Evolutionary conservation across 2,329 filamentous ascomycete genomes (phyloP).

Genomic region (Hypoxylon sp.): DNA sequence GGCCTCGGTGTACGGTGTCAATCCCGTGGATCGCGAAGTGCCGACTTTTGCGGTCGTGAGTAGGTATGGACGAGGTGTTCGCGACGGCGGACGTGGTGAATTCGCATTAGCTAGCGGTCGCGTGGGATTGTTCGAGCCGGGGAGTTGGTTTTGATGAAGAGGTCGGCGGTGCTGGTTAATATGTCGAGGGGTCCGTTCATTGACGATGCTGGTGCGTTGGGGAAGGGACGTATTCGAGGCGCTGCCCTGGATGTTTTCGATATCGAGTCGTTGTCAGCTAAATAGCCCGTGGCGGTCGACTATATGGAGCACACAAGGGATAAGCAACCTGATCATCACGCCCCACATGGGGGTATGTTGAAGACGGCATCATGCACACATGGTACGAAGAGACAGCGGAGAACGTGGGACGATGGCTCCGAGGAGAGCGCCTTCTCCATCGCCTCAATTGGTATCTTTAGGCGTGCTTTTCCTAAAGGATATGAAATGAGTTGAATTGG

Average conservation of each 20-base stretch:
- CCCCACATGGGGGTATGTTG: slow-evolving; percentile 84
- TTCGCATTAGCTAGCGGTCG: slow-evolving; percentile 75
- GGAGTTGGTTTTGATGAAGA: slow-evolving; percentile 75
- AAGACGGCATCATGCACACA: slow-evolving; percentile 72
- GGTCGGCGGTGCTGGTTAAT: slow-evolving; percentile 75
- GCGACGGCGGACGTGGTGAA: slow-evolving; percentile 74
- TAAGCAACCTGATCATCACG: slow-evolving; percentile 73
- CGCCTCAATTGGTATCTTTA: slow-evolving; percentile 28
- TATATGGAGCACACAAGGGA: slow-evolving; percentile 73
- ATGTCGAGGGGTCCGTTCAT: slow-evolving; percentile 79
- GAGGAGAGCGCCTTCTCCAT: slow-evolving; percentile 36
- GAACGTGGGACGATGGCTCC: slow-evolving; percentile 70
- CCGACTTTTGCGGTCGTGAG: slow-evolving; percentile 69
- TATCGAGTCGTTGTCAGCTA: slow-evolving; percentile 75
- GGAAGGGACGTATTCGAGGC: slow-evolving; percentile 72
- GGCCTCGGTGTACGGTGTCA: slow-evolving; percentile 60
- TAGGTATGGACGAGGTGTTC: slow-evolving; percentile 73
- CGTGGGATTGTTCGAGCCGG: slow-evolving; percentile 69
- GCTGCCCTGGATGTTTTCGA: slow-evolving; percentile 83
- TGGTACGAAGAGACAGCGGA: slow-evolving; percentile 79
- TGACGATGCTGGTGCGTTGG: slow-evolving; percentile 72
- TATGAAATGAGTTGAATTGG: neutral
- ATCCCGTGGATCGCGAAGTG: slow-evolving; percentile 53
- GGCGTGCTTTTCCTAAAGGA: neutral
- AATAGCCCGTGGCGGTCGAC: slow-evolving; percentile 78